These are phyloP conservation scores for Bipolaris victoriae DNA, from an alignment of 2,329 filamentous ascomycete species.

Conservation along the genomic window DNA sequence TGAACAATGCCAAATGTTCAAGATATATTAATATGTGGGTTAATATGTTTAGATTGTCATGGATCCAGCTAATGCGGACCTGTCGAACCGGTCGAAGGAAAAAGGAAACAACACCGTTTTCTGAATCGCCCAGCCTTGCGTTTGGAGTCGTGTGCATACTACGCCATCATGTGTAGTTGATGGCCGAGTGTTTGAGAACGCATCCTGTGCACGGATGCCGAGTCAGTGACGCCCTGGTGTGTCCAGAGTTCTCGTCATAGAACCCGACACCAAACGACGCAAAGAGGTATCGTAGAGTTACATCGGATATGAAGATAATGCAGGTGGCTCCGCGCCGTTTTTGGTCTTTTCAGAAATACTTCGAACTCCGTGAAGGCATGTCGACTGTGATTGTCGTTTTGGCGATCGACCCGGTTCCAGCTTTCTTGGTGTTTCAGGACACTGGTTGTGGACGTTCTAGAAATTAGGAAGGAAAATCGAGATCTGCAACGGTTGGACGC, in stretches of 20 bases:
- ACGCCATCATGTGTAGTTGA: conserved; percentile 4
- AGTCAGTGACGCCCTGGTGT: conserved; percentile 1
- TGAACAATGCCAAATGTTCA: conserved; percentile 17
- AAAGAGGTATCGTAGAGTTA: too few species aligned
- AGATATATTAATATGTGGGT: conserved; percentile 44
- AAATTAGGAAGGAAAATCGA: not conserved
- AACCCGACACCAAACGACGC: too few species aligned
- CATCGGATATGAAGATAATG: too few species aligned
- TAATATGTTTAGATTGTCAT: conserved; percentile 36
- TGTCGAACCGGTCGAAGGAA: conserved; percentile 11
- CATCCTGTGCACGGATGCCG: not conserved
- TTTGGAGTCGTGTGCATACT: conserved; percentile 1
- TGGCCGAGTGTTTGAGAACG: conserved; percentile 2
- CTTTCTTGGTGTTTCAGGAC: conserved; percentile 1
- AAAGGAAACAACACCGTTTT: conserved; percentile 13
- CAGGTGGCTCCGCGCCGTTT: not conserved
- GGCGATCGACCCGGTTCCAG: not conserved
- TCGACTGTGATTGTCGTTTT: not conserved
- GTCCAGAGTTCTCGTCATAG: not conserved
- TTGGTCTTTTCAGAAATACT: not conserved
- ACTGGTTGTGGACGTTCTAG: not conserved
- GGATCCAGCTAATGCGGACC: conserved; percentile 21
- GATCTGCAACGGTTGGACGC: not conserved
- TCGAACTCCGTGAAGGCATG: not conserved
- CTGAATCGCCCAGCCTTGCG: not conserved